A percentile compares a stretch with the other conserved stretches of the same genome.
Evolutionary conservation across 2,329 filamentous ascomycete species (phyloP).

Genomic region (Drechslerella dactyloides): DNA sequence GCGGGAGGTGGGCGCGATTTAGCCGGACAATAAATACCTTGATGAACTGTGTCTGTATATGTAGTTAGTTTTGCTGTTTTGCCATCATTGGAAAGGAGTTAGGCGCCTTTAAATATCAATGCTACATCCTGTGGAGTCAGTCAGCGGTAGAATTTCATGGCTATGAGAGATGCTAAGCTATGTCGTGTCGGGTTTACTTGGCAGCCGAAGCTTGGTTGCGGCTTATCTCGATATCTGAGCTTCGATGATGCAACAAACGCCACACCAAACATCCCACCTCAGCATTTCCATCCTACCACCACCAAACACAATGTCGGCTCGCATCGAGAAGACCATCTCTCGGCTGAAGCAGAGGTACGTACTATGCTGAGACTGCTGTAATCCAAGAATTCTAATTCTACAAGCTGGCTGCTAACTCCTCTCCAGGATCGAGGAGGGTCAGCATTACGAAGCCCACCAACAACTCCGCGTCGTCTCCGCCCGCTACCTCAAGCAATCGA

Average conservation of each 20-base stretch:
- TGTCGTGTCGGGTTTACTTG: background rate
- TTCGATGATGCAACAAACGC: conserved; percentile 32
- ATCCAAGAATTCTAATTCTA: conserved; percentile 49
- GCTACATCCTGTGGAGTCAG: background rate
- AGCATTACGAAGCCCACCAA: conserved; percentile 98
- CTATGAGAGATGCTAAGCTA: no score
- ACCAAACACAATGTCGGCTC: conserved; percentile 59
- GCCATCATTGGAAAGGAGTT: conserved; percentile 41
- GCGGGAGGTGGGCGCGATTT: conserved; percentile 35
- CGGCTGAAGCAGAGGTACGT: conserved; percentile 77
- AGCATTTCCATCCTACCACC: conserved; percentile 9
- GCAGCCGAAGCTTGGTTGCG: background rate
- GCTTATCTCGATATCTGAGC: conserved; percentile 21
- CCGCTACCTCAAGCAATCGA: conserved; percentile 86
- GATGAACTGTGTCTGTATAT: conserved; percentile 20
- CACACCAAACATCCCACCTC: conserved; percentile 47
- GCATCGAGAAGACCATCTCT: conserved; percentile 74
- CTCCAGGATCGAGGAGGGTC: conserved; percentile 79
- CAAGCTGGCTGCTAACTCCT: conserved; percentile 41
- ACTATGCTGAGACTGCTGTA: conserved; percentile 11
- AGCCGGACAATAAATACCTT: background rate
- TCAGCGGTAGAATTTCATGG: no score
- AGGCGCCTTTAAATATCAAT: conserved; percentile 10
- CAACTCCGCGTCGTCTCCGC: conserved; percentile 94
- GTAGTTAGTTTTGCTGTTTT: conserved; percentile 11